Evolutionary conservation across 257 asterid genomes (phyloP).

Genomic region (Hygrophila difformis): DNA sequence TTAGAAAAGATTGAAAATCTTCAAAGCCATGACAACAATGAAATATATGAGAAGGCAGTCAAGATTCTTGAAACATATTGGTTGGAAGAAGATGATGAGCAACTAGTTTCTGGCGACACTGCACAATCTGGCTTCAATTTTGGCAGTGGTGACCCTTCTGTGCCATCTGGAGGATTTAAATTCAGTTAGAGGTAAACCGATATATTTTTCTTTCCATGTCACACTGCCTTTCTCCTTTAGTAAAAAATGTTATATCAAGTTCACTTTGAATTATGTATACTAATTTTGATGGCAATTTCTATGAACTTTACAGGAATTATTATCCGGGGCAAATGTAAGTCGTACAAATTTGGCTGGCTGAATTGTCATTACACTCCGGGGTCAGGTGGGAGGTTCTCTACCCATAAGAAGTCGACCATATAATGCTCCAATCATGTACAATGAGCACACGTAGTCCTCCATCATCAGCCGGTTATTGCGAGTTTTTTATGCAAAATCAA

Average conservation of each 20-base stretch:
- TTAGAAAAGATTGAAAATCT: slow-evolving; percentile 41
- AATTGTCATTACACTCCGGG: slow-evolving; percentile 14
- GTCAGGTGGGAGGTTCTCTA: slow-evolving; percentile 15
- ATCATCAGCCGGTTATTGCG: slow-evolving; percentile 11
- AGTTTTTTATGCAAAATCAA: slow-evolving; percentile 13
- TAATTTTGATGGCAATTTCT: background rate
- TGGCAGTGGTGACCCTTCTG: slow-evolving; percentile 46
- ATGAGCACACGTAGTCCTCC: slow-evolving; percentile 12
- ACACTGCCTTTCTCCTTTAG: too few species aligned
- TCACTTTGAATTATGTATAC: too few species aligned
- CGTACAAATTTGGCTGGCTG: slow-evolving; percentile 12
- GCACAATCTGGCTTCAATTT: slow-evolving; percentile 46
- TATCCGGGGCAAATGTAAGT: slow-evolving; percentile 6
- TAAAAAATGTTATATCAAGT: too few species aligned
- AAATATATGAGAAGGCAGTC: slow-evolving; percentile 38
- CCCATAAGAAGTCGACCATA: slow-evolving; percentile 5
- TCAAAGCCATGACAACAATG: slow-evolving; percentile 40
- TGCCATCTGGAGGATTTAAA: slow-evolving; percentile 69
- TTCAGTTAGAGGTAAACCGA: slow-evolving; percentile 42
- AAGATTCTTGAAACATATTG: slow-evolving; percentile 44
- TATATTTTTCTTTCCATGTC: background rate
- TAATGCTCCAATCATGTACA: slow-evolving; percentile 10
- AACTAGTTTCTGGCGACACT: slow-evolving; percentile 34
- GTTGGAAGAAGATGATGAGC: slow-evolving; percentile 41
- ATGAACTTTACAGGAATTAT: slow-evolving; percentile 24